Conservation (phyloP, 257 asterid species). For the Coffea eugenioides region DNA sequence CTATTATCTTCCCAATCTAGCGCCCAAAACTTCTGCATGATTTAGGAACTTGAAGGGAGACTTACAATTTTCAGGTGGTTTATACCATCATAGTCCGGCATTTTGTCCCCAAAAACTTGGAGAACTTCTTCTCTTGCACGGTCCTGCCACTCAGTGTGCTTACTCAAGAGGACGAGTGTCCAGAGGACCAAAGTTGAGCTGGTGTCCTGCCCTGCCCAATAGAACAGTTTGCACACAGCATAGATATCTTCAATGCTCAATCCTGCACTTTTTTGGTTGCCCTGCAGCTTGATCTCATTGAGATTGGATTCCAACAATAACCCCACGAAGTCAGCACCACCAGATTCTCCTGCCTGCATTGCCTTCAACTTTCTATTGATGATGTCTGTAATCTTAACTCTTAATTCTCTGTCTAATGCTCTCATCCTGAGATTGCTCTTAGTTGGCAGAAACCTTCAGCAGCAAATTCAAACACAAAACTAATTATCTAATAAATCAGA, state of each 20-base stretch:
- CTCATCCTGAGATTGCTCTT: constrained; percentile 41
- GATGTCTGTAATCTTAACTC: constrained; percentile 23
- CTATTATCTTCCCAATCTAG: too few species aligned
- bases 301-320: constrained; percentile 32
- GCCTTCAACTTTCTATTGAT: constrained; percentile 25
- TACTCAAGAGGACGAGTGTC: constrained; percentile 45
- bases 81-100: constrained; percentile 43
- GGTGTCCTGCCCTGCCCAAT: constrained; percentile 50
- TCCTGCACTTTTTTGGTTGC: constrained; percentile 22
- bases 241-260: constrained; percentile 51
- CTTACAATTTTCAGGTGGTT: constrained; percentile 54
- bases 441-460: constrained; percentile 36
- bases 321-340: constrained; percentile 35
- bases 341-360: constrained; percentile 24
- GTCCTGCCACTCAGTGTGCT: constrained; percentile 43
- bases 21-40: too few species aligned
- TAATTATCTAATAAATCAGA: too few species aligned
- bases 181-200: constrained; percentile 40
- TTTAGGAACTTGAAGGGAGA: neutral
- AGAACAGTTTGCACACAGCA: constrained; percentile 51
- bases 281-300: constrained; percentile 34
- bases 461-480: neutral
- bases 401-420: constrained; percentile 31
- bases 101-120: constrained; percentile 29
- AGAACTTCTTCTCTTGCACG: constrained; percentile 49